Base-by-base conservation (phyloP, 257 asterid species). In the Penstemon davidsonii region DNA sequence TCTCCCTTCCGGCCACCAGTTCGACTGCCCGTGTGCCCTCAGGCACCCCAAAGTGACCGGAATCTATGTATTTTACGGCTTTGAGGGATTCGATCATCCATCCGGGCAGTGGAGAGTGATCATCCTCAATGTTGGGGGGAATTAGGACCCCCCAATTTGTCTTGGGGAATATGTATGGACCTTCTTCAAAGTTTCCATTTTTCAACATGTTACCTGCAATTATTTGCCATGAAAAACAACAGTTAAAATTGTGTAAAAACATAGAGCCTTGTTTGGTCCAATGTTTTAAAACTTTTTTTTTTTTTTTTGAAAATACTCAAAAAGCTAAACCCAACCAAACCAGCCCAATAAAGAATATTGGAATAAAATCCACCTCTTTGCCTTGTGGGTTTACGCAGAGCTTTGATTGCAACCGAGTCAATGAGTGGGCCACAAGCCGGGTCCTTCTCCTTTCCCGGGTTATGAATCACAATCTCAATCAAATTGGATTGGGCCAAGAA, bases 101-200 rank as follows among this genome's bases (percentile, higher is more conserved):
- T 15, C 95, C 96, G 4, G 88, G 89, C 39, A 92, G 36, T 0
- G 98, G 96, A 0, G 95, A 91, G 83, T 91, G 95, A 19, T 79
- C 82, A 67, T 89, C 95, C 74, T 85, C 95, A 3, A 89, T 84
- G 82, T 92, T 84, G 56, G 98, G 96, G 0, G 98, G 96, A 51
- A 92, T 82, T 13, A 92, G 77, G 61, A 76, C 84, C 2, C 98
- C 96, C 83, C 87, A 84, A 0, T 70, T 52, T 57, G 96, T 73
- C 41, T 85, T 81, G 8, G 86, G 85, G 64, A 89, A 84, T 45
- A 92, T 84, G 39, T 89, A 92, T 25, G 98, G 96, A 38, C 96
- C 98, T 61, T 83, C 90, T 74, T 92, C 98, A 52, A 92, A 89
- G 73, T 89, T 79, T 0, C 98, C 98, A 61, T 92, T 89, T 79